A percentile compares a stretch with the other conserved stretches of the same genome.
Conservation (phyloP, 1,284 basidiomycete species). For the Ganoderma leucocontextum region DNA sequence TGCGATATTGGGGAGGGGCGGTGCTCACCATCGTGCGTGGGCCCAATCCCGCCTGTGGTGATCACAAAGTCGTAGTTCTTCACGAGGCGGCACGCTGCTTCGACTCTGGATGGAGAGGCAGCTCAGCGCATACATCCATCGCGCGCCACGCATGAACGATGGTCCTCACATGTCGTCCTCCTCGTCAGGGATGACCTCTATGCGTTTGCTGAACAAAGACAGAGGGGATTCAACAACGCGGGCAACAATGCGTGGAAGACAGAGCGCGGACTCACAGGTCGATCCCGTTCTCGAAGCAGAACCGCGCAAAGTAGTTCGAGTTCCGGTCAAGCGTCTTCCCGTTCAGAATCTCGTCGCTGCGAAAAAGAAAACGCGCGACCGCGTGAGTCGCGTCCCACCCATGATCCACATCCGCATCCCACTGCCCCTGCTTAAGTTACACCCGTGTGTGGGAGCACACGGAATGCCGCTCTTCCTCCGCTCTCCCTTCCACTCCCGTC, state of each 20-base stretch:
- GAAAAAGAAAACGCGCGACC: slow-evolving; percentile 1
- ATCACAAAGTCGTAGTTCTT: slow-evolving; percentile 87
- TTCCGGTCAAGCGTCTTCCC: slow-evolving; percentile 92
- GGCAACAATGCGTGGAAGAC: not conserved
- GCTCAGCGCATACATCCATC: slow-evolving; percentile 1
- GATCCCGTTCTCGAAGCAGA: slow-evolving; percentile 88
- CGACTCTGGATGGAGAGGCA: slow-evolving; percentile 61
- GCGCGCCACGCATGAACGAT: slow-evolving; percentile 4
- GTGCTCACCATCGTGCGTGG: slow-evolving; percentile 81
- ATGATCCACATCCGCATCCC: not conserved
- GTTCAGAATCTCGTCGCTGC: slow-evolving; percentile 84
- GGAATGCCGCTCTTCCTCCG: not conserved
- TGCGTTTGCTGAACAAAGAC: slow-evolving; percentile 66
- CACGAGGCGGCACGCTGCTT: slow-evolving; percentile 88
- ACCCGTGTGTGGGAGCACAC: not conserved
- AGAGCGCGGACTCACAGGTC: slow-evolving; percentile 68
- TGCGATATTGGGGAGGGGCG: not conserved
- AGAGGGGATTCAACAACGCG: slow-evolving; percentile 3
- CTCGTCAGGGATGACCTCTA: slow-evolving; percentile 93
- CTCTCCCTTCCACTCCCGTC: not conserved
- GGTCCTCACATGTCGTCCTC: slow-evolving; percentile 84
- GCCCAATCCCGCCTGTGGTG: slow-evolving; percentile 87
- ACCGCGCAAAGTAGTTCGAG: slow-evolving; percentile 85
- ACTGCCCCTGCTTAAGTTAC: not conserved
- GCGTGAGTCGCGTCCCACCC: not conserved